Evolutionary conservation across 768 basidiomycete genomes (phyloP), one percentile per base, ranked within the genome.

Genomic region (Lactarius vividus): DNA sequence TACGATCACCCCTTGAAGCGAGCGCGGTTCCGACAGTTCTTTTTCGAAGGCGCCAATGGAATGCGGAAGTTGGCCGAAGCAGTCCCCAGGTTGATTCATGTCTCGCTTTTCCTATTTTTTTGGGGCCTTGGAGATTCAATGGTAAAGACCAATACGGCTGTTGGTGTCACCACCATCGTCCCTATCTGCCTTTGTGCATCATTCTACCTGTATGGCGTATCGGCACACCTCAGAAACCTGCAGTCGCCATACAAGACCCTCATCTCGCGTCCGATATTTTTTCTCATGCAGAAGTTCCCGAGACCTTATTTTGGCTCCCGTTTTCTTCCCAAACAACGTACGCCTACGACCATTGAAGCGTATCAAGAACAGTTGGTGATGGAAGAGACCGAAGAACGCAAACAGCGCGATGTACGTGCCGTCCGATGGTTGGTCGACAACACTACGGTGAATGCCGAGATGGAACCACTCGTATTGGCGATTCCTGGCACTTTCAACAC

Each of bases 61-160:
- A 77, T 84, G 73, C 71, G 76, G 13, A 71, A 74, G 1, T 70
- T 84, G 10, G 79, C 83, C 1, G 77, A 79, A 40, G 67, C 74
- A 15, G 78, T 84, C 37, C 83, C 82, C 1, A 73, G 79, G 23
- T 76, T 84, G 18, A 76, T 85, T 23, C 83, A 84, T 64, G 71
- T 81, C 7, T 81, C 83, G 1, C 75, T 84, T n/a, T 76, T 82
- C n/a, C 74, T 83, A 4, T 84, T 84, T 73, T 79, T 86, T 72
- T 75, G 79, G 35, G 80, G 82, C 37, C 75, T 85, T 26, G 71
- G 82, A 39, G 76, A 78, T 26, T 81, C 83, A 68, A 72, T 83
- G 31, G 70, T 72, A 58, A 73, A 78, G 9, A 71, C 71, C 53
- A 69, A 72, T 46, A 40, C 1, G 2, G n/a, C 37, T 4, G 63